Conservation (phyloP, 176 grass and related monocot species). For the Hsuehochloa calcarea region DNA sequence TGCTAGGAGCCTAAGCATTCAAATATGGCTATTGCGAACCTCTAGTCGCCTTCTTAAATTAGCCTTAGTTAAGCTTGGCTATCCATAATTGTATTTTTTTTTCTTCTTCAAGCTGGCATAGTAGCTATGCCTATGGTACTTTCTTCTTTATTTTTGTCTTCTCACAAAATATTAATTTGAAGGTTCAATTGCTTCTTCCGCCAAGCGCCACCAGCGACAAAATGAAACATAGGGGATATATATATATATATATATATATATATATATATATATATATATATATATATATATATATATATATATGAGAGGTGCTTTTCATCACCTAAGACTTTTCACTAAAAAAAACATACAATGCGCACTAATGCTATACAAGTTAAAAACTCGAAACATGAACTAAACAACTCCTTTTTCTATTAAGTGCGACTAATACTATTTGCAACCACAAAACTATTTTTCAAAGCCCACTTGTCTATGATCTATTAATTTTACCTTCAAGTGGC, state of each 20-base stretch:
- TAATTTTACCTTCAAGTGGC: not conserved
- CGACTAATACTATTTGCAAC: too few relatives aligned
- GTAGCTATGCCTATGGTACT: not conserved
- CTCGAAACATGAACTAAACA: too few relatives aligned
- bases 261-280: too few relatives aligned
- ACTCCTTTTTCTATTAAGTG: too few relatives aligned
- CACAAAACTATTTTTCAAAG: too few relatives aligned
- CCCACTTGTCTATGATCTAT: not conserved
- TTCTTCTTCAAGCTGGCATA: not conserved
- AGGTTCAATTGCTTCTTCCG: too few relatives aligned
- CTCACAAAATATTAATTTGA: not conserved
- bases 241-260: too few relatives aligned
- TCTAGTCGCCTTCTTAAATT: not conserved
- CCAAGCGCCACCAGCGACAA: not conserved
- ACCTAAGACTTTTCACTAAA: too few relatives aligned
- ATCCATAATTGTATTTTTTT: not conserved
- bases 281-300: too few relatives aligned
- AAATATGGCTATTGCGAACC: not conserved
- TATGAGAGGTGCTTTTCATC: too few relatives aligned
- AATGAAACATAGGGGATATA: not conserved
- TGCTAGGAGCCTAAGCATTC: not conserved
- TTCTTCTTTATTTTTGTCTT: not conserved
- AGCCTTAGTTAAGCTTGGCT: not conserved
- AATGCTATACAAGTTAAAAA: too few relatives aligned
- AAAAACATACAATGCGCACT: too few relatives aligned